Conservation (phyloP, 2,329 filamentous ascomycete species). For the Penicillium sp. region DNA sequence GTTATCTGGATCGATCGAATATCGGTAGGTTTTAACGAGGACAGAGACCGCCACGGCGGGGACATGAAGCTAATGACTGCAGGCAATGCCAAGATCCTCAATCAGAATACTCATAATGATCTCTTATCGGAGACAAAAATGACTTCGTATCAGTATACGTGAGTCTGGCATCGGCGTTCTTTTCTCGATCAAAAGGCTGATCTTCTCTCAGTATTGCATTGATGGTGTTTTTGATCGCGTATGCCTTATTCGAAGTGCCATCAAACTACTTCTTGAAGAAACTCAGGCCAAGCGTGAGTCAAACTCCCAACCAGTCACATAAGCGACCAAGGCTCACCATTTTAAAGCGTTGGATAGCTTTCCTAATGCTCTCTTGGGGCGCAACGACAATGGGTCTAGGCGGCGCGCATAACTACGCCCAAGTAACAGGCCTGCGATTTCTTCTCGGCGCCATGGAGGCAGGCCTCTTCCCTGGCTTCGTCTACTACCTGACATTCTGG, state of each 20-base stretch:
- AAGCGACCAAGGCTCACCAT: not conserved
- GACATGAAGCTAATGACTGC: slow-evolving; percentile 2
- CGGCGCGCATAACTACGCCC: slow-evolving; percentile 45
- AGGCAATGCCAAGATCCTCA: slow-evolving; percentile 66
- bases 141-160: slow-evolving; percentile 63
- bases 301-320: not conserved
- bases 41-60: no score
- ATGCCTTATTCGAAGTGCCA: slow-evolving; percentile 53
- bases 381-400: slow-evolving; percentile 52
- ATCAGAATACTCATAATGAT: slow-evolving; percentile 61
- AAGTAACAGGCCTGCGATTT: slow-evolving; percentile 50
- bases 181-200: not conserved
- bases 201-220: slow-evolving; percentile 41
- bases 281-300: slow-evolving; percentile 44
- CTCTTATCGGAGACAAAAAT: slow-evolving; percentile 64
- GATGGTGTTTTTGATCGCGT: slow-evolving; percentile 52
- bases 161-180: slow-evolving; percentile 10
- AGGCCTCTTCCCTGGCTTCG: slow-evolving; percentile 53
- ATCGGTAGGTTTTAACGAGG: slow-evolving; percentile 52
- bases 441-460: slow-evolving; percentile 55
- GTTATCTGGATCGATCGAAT: slow-evolving; percentile 68
- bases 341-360: slow-evolving; percentile 49
- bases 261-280: slow-evolving; percentile 55
- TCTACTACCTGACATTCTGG: slow-evolving; percentile 55
- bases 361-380: slow-evolving; percentile 55